A percentile compares a stretch with the other conserved stretches of the same genome.
phyloP scores from a whole-genome alignment of 2,329 filamentous ascomycete genomes.

The Didymella arachidicola region DNA sequence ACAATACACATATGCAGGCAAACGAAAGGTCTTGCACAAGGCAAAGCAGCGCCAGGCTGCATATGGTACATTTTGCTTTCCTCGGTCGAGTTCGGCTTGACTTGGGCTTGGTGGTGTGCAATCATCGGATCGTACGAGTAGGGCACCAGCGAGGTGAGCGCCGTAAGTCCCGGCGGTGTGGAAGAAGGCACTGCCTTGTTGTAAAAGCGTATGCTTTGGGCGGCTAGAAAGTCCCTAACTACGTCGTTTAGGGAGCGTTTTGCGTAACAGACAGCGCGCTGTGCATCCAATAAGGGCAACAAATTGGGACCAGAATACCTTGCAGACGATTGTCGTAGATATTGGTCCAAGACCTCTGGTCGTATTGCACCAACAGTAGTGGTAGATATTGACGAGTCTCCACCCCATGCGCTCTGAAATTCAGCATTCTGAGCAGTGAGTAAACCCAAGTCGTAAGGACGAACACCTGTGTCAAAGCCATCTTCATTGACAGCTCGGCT shows the following conservation, averaged over 20 bases:
- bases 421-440: background rate
- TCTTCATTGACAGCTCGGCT: background rate
- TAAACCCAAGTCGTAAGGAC: background rate
- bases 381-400: background rate
- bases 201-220: slow-evolving; percentile 5
- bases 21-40: background rate
- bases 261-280: background rate
- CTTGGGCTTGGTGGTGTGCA: background rate
- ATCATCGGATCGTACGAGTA: slow-evolving; percentile 1
- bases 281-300: background rate
- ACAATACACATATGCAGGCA: slow-evolving; percentile 18
- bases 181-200: slow-evolving; percentile 14
- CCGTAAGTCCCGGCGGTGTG: background rate
- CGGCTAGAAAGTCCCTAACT: background rate
- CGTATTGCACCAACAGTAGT: background rate
- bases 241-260: background rate
- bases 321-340: background rate
- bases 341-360: background rate
- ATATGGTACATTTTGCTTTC: slow-evolving; percentile 11
- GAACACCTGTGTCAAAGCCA: background rate
- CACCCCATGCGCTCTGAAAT: background rate
- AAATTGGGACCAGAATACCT: background rate
- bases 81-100: background rate
- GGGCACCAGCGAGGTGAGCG: slow-evolving; percentile 1
- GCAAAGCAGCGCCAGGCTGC: slow-evolving; percentile 4